Base-by-base conservation (phyloP, 106 monocot genomes). In the Allium fistulosum region DNA sequence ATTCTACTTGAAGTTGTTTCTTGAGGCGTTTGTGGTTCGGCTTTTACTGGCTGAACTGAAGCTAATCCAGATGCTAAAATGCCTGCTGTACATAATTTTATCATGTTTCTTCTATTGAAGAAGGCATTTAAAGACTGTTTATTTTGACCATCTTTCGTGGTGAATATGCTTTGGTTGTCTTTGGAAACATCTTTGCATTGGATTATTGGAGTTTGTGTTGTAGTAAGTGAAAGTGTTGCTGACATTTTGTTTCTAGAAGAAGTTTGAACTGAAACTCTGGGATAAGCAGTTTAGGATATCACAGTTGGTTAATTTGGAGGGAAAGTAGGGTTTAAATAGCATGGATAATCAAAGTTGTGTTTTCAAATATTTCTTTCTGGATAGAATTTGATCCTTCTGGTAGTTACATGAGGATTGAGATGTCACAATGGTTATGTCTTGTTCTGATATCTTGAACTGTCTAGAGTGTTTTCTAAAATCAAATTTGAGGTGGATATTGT, bases 1-100 rank as follows among this genome's bases (percentile, higher is more conserved):
- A 84, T 79, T 55, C 88, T 55, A 62, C 49, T 88, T 9, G 84
- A 88, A 14, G 60, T 61, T 5, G 59, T 60, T 45, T 88, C 88
- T 55, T 53, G 17, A 26, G 87, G 84, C 56, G 61, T 77, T 63
- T 76, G 78, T 15, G 81, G 78, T 68, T 84, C 76, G 63, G 84
- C 84, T 26, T 58, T 67, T 17, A 65, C 67, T 2, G 81, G 57
- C 53, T 74, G 52, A 58, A 57, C 63, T 10, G 57, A 58, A 45
- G 80, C 62, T 7, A 75, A 11, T 46, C 74, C 69, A 15, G 62
- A 16, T 51, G 67, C 73, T 53, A 81, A 13, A 27, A 75, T 58
- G 1, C 87, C 77, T 12, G 76, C 26, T 17, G 76, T 75, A 4
- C 58, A 53, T 28, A 75, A 74, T 60, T 75, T 74, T 10, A 87